phyloP scores from a whole-genome alignment of 1,284 basidiomycete species.

The Austropuccinia psidii region DNA sequence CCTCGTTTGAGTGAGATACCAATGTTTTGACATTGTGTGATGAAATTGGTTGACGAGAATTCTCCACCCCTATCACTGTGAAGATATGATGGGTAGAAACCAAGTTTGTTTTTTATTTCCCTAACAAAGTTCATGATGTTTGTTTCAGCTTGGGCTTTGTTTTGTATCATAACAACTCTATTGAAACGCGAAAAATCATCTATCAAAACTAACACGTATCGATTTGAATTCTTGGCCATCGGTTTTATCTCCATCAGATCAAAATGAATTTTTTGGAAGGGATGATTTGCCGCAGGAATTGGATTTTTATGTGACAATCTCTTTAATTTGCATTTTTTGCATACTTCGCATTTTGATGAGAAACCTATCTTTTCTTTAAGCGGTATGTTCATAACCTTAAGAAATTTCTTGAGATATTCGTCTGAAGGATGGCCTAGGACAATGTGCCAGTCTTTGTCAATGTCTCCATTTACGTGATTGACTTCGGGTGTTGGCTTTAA shows the following conservation, averaged over 20 bases:
- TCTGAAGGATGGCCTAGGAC: background rate
- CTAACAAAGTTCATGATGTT: background rate
- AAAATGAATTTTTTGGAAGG: background rate
- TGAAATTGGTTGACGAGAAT: background rate
- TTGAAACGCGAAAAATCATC: conserved; percentile 14
- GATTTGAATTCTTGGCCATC: background rate
- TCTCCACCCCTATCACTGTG: background rate
- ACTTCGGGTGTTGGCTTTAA: too few relatives aligned
- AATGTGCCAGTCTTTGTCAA: background rate
- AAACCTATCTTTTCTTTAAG: too few relatives aligned
- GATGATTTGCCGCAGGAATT: too few relatives aligned
- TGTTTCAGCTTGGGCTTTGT: background rate
- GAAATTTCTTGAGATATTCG: background rate
- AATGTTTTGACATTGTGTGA: background rate
- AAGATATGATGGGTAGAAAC: background rate
- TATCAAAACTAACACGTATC: conserved; percentile 1
- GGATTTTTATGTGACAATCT: too few relatives aligned
- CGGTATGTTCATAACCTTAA: background rate
- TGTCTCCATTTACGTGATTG: too few relatives aligned
- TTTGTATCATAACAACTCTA: background rate
- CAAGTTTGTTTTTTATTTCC: background rate
- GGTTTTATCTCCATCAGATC: background rate
- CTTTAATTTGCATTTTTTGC: background rate
- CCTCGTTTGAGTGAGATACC: background rate
- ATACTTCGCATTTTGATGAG: background rate